Evolutionary conservation across 805 yeast species (phyloP).

Genomic region (Debaryomyces prosopidis): DNA sequence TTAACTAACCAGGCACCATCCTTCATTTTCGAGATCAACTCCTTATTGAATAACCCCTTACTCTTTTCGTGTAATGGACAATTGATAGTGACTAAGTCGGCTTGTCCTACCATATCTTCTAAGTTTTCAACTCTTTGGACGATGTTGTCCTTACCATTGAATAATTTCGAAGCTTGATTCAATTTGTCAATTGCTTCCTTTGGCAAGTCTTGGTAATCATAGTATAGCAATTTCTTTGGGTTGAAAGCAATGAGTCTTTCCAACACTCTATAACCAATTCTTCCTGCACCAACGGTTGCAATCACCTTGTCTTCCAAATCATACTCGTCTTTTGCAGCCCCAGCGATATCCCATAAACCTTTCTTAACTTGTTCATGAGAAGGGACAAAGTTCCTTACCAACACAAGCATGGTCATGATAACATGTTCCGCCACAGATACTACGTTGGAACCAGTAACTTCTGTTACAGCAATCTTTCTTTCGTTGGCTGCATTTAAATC

Average conservation of each 20-base stretch:
- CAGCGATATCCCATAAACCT: slow-evolving; percentile 78
- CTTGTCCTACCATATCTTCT: slow-evolving; percentile 64
- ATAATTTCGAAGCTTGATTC: slow-evolving; percentile 34
- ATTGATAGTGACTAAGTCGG: slow-evolving; percentile 76
- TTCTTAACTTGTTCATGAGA: slow-evolving; percentile 67
- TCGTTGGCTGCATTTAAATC: slow-evolving; percentile 70
- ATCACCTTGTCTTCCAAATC: slow-evolving; percentile 76
- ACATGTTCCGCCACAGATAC: slow-evolving; percentile 82
- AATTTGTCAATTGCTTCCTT: slow-evolving; percentile 45
- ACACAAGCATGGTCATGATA: slow-evolving; percentile 66
- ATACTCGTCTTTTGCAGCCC: slow-evolving; percentile 67
- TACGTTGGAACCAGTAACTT: slow-evolving; percentile 83
- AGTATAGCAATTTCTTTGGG: slow-evolving; percentile 72
- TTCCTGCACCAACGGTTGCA: slow-evolving; percentile 81
- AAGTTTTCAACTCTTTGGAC: slow-evolving; percentile 59
- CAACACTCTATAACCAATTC: slow-evolving; percentile 76
- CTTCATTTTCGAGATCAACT: slow-evolving; percentile 66
- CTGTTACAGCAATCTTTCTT: slow-evolving; percentile 64
- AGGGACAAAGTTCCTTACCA: slow-evolving; percentile 77
- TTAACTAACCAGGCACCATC: slow-evolving; percentile 72
- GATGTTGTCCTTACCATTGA: slow-evolving; percentile 51
- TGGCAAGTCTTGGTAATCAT: slow-evolving; percentile 71
- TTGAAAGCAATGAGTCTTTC: slow-evolving; percentile 72
- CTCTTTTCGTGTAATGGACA: slow-evolving; percentile 75
- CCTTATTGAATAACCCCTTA: slow-evolving; percentile 65